These are phyloP conservation scores for Porcisia deanei DNA, from an alignment of 208 protist species.

Conservation along the genomic window DNA sequence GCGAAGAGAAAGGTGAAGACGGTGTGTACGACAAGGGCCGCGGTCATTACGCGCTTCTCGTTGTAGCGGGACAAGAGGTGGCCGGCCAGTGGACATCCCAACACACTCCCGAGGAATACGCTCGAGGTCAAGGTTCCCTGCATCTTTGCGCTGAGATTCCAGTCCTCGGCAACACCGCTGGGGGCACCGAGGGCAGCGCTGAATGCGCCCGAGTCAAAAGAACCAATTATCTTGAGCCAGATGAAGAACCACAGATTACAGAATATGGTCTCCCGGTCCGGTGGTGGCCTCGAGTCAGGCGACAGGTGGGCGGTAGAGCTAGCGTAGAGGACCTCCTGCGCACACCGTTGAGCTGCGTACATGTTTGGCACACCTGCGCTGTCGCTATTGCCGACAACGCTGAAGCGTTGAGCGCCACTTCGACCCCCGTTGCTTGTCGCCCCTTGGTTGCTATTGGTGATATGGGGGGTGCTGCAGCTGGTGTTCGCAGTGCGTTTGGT, in stretches of 20 bases:
- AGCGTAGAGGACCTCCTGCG: background rate
- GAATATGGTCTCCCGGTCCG: conserved; percentile 36
- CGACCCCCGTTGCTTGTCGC: background rate
- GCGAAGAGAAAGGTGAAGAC: conserved; percentile 86
- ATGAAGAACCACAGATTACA: conserved; percentile 82
- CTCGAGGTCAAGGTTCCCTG: conserved; percentile 79
- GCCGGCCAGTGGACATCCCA: conserved; percentile 80
- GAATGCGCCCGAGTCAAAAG: conserved; percentile 91
- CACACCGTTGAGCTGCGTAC: background rate
- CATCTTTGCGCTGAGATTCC: conserved; percentile 48
- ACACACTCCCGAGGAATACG: conserved; percentile 85
- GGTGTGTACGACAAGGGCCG: conserved; percentile 66
- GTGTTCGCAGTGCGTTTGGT: background rate
- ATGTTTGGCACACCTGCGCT: background rate
- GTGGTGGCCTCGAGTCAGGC: conserved; percentile 1
- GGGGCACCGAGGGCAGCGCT: conserved; percentile 72
- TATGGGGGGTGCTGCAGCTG: background rate
- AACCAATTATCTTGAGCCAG: conserved; percentile 79
- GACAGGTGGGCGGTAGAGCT: background rate
- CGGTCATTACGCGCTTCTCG: conserved; percentile 61
- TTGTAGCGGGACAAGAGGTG: conserved; percentile 70
- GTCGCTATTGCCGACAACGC: background rate
- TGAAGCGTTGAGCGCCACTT: background rate
- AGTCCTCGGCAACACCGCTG: conserved; percentile 74
- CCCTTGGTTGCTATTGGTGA: background rate